Percentiles rank a stretch among this genome's conserved stretches.
phyloP scores from a whole-genome alignment of 495 filamentous ascomycete genomes.

The Aspergillus cristatus region DNA sequence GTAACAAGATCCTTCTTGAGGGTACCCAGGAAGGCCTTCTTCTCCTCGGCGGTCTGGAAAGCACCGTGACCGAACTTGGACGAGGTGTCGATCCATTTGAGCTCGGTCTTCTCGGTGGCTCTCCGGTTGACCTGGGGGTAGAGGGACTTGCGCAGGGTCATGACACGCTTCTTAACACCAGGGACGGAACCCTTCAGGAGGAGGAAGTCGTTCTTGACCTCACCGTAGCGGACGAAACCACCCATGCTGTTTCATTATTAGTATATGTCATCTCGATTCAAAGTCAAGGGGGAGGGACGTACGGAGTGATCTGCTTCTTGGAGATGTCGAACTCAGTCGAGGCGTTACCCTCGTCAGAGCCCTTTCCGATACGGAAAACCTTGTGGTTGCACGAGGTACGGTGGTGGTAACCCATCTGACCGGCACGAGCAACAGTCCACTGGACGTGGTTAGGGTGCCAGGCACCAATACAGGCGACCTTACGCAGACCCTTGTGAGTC shows the following conservation, averaged over 20 bases:
- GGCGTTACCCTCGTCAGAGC: constrained; percentile 76
- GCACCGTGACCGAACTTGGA: constrained; percentile 99
- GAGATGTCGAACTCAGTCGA: constrained; percentile 92
- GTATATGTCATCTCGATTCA: not conserved
- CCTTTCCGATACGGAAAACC: constrained; percentile 97
- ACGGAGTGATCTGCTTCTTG: constrained; percentile 99
- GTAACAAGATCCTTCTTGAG: constrained; percentile 95
- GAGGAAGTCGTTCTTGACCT: constrained; percentile 99
- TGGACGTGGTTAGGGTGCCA: constrained; percentile 99
- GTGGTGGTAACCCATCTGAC: constrained; percentile 99
- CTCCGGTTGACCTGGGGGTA: constrained; percentile 93
- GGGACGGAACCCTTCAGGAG: constrained; percentile 96
- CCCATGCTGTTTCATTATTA: constrained; percentile 56
- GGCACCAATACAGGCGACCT: constrained; percentile 99
- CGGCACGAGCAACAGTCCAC: constrained; percentile 99
- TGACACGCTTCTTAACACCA: constrained; percentile 98
- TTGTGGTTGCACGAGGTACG: constrained; percentile 99
- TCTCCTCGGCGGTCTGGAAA: constrained; percentile 97
- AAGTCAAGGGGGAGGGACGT: constrained; percentile 43
- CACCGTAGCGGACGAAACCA: constrained; percentile 98
- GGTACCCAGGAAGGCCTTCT: constrained; percentile 92
- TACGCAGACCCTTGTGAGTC: constrained; percentile 99
- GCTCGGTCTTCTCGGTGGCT: constrained; percentile 96
- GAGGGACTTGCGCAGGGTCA: constrained; percentile 99
- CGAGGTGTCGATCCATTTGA: constrained; percentile 99